Evolutionary conservation across 768 basidiomycete genomes (phyloP).

Genomic region (Suillus tomentosus): DNA sequence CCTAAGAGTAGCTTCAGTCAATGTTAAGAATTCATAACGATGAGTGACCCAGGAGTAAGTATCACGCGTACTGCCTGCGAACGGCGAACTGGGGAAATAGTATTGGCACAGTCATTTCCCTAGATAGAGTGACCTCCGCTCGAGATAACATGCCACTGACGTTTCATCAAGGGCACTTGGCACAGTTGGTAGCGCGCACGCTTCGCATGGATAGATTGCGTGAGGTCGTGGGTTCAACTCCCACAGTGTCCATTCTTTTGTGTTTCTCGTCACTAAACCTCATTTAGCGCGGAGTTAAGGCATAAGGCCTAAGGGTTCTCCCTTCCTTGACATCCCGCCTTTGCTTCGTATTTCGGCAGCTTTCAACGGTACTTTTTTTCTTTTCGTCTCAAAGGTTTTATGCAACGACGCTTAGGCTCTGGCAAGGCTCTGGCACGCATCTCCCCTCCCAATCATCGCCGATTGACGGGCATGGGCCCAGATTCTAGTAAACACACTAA

Average conservation of each 20-base stretch:
- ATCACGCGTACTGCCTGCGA: background rate
- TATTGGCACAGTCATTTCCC: no score
- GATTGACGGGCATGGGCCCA: constrained; percentile 47
- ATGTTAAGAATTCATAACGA: background rate
- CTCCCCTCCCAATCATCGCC: constrained; percentile 43
- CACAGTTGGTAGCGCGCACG: constrained; percentile 64
- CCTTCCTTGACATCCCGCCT: background rate
- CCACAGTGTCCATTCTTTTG: constrained; percentile 47
- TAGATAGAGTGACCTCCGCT: background rate
- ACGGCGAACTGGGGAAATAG: no score
- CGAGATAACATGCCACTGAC: background rate
- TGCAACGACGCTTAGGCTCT: constrained; percentile 60
- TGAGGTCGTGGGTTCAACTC: constrained; percentile 63
- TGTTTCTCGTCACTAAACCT: background rate
- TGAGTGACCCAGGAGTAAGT: background rate
- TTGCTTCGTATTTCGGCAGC: constrained; percentile 2
- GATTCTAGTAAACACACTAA: constrained; percentile 48
- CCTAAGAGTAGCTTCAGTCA: background rate
- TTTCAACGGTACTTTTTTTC: background rate
- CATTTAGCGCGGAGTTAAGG: background rate
- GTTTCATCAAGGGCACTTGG: constrained; percentile 45
- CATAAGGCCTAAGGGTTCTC: background rate
- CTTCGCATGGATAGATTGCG: constrained; percentile 47
- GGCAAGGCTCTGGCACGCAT: constrained; percentile 60
- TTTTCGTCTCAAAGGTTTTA: constrained; percentile 27